Percentiles rank a stretch among this genome's conserved stretches.
These are phyloP conservation scores for Eucalyptus curtisii DNA, from an alignment of 345 rosid species.

Conservation along the genomic window DNA sequence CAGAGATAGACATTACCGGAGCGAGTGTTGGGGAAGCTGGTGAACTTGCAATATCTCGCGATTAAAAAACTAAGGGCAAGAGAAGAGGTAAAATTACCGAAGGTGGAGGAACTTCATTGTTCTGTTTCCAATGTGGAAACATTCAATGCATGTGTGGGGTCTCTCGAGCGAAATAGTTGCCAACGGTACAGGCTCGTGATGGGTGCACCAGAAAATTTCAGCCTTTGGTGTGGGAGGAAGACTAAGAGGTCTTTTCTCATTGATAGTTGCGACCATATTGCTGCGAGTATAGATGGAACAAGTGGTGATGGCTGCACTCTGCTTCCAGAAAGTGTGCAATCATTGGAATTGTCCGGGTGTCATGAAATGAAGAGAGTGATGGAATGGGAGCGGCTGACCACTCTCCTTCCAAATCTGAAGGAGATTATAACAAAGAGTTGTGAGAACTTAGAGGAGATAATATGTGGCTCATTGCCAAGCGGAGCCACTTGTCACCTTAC, in stretches of 20 bases:
- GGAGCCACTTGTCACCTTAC: not conserved
- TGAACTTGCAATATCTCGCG: not conserved
- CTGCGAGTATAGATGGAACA: not conserved
- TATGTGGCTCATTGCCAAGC: not conserved
- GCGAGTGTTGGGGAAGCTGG: not conserved
- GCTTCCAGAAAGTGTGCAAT: not conserved
- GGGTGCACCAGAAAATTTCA: not conserved
- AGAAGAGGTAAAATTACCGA: not conserved
- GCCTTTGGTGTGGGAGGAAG: not conserved
- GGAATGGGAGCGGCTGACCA: not conserved
- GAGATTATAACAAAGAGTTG: not conserved
- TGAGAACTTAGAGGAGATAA: slow-evolving; percentile 5
- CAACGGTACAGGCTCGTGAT: accelerated
- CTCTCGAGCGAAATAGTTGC: not conserved
- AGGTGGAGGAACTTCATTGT: not conserved
- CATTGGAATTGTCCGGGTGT: not conserved
- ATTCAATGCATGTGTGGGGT: not conserved
- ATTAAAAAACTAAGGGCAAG: not conserved
- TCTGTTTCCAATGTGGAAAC: not conserved
- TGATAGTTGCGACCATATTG: not conserved
- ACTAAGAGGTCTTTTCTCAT: not conserved
- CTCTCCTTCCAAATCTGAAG: slow-evolving; percentile 3
- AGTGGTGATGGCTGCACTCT: not conserved
- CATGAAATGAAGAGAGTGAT: not conserved
- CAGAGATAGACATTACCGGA: not conserved